Conservation (phyloP, 768 basidiomycete species). For the Lactarius evosmus region DNA sequence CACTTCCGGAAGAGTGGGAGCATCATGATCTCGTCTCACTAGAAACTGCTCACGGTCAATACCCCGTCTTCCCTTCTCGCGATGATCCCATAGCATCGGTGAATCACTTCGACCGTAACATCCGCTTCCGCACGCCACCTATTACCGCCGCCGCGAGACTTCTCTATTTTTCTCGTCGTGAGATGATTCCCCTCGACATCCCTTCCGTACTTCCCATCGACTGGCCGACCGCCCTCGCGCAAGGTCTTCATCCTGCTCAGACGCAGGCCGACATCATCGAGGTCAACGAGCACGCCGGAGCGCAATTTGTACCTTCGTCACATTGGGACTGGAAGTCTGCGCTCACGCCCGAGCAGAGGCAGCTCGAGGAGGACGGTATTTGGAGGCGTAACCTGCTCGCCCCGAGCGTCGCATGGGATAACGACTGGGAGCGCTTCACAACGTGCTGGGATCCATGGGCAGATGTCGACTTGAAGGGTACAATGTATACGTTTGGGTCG, state of each 20-base stretch:
- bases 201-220: slow-evolving; percentile 42
- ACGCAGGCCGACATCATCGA: slow-evolving; percentile 61
- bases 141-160: slow-evolving; percentile 58
- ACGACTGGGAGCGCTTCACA: slow-evolving; percentile 54
- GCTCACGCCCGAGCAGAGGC: slow-evolving; percentile 30
- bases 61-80: slow-evolving; percentile 43
- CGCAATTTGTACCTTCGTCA: slow-evolving; percentile 34
- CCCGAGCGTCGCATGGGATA: slow-evolving; percentile 50
- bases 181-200: slow-evolving; percentile 42
- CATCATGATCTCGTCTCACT: slow-evolving; percentile 33
- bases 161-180: slow-evolving; percentile 57
- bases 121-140: slow-evolving; percentile 41
- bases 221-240: slow-evolving; percentile 35
- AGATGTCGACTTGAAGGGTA: slow-evolving; percentile 33
- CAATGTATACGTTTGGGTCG: slow-evolving; percentile 48
- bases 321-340: slow-evolving; percentile 32
- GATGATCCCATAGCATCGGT: slow-evolving; percentile 26
- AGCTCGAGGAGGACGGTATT: slow-evolving; percentile 30
- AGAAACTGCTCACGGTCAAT: slow-evolving; percentile 43
- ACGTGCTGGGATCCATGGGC: slow-evolving; percentile 44
- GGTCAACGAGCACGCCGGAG: slow-evolving; percentile 45
- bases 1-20: slow-evolving; percentile 37
- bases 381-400: slow-evolving; percentile 31
- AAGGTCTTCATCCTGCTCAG: slow-evolving; percentile 36
- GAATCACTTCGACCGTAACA: slow-evolving; percentile 28